A percentile compares a stretch with the other conserved stretches of the same genome.
phyloP scores from a whole-genome alignment of 805 yeast species.

The Monosporozyma servazzii region DNA sequence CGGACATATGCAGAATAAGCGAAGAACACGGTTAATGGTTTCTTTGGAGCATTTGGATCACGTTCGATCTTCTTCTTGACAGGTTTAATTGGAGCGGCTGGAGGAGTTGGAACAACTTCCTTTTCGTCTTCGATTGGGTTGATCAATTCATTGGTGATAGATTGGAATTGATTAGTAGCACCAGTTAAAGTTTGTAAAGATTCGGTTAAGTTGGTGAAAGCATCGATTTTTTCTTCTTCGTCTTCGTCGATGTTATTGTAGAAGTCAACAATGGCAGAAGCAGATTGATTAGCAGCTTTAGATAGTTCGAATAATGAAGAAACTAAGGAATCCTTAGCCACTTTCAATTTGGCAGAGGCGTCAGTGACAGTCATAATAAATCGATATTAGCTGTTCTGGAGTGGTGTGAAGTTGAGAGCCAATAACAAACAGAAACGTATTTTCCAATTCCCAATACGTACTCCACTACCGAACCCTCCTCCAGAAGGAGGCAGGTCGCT shows the following conservation, averaged over 20 bases:
- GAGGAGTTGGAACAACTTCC: constrained; percentile 8
- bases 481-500: background rate
- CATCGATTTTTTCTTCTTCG: constrained; percentile 38
- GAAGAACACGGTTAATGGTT: constrained; percentile 84
- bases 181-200: constrained; percentile 34
- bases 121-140: constrained; percentile 30
- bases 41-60: constrained; percentile 94
- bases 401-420: background rate
- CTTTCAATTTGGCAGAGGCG: constrained; percentile 28
- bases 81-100: constrained; percentile 18
- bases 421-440: background rate
- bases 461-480: background rate
- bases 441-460: background rate
- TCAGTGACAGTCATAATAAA: constrained; percentile 19
- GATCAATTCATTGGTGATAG: constrained; percentile 23
- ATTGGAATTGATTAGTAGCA: constrained; percentile 28
- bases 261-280: constrained; percentile 69
- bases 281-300: constrained; percentile 79
- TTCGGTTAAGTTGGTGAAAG: constrained; percentile 36
- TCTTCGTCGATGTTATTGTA: constrained; percentile 48
- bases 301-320: constrained; percentile 74
- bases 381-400: background rate
- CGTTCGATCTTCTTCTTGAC: constrained; percentile 43
- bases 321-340: constrained; percentile 43
- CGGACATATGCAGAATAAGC: constrained; percentile 68